Evolutionary conservation across 805 yeast species (phyloP), one percentile per base, ranked within the genome.

Genomic region (Pichia manshurica): DNA sequence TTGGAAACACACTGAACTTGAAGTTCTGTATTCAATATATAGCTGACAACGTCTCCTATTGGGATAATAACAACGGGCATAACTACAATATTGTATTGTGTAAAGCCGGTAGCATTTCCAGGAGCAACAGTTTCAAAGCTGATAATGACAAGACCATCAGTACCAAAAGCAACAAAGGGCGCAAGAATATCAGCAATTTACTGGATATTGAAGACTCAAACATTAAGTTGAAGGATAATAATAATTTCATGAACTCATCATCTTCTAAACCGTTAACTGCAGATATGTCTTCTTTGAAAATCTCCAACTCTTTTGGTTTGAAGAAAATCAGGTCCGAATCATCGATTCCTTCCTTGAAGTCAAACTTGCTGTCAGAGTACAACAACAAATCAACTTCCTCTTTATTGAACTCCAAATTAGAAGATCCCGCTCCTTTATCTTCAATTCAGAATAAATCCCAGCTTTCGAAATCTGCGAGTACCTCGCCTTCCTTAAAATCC

Each of bases 11-110:
- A 3, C 45, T 74, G 47, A 58, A 65, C 20, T 52, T 73, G 43
- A 66, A 66, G 39, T 65, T 72, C 46, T 72, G 77, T 51, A 60
- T 71, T 46, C 65, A 63, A 46, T 72, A 66, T 52, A 64, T 66
- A 44, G 64, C 67, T 17, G 53, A 54, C 45, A 66, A 65, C 13
- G 23, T 41, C 4, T 55, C 53, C 7, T 70, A 49, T 50, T 72
- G 74, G 71, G 77, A 72, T 54, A 72, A 66, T 56, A 72, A 72
- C 53, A 51, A 61, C 29, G 53, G 54, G 13, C 56, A 59, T 28
- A 70, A 72, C 51, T 72, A 66, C 50, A 64, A 62, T 46, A 61
- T 79, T 19, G 47, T 55, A 13, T 58, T 73, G 21, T 15, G 17
- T 8, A 41, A 41, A 31, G n/a, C 15, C n/a, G 21, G 5, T 9